phyloP scores from a whole-genome alignment of 345 rosid species.

The Fremontodendron californicum region DNA sequence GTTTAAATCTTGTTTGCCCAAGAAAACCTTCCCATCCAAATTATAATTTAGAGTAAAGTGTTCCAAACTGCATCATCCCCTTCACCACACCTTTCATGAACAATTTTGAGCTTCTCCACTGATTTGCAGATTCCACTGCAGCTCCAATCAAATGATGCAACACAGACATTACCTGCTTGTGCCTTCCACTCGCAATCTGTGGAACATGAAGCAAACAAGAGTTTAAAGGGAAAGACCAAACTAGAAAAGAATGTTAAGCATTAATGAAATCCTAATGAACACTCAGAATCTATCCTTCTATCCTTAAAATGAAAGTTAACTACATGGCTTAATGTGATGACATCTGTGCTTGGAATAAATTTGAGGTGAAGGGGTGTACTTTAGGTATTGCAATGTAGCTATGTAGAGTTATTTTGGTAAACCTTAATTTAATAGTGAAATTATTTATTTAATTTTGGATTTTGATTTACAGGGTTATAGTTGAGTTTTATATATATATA shows the following conservation, averaged over 20 bases:
- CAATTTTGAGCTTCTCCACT: constrained; percentile 69
- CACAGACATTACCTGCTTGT: constrained; percentile 85
- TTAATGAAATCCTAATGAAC: background rate
- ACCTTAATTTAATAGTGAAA: too few species aligned
- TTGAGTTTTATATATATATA: too few species aligned
- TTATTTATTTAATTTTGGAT: too few species aligned
- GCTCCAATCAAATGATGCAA: constrained; percentile 97
- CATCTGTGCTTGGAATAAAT: too few species aligned
- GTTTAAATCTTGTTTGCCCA: background rate
- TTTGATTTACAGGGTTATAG: too few species aligned
- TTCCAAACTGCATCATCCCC: constrained; percentile 89
- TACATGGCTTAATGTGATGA: too few species aligned
- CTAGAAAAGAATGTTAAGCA: background rate
- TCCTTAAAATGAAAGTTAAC: too few species aligned
- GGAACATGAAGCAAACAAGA: background rate
- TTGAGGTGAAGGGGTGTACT: too few species aligned
- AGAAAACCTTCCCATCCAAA: background rate
- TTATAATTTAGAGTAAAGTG: constrained; percentile 32
- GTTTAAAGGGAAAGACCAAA: background rate
- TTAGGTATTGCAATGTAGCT: background rate
- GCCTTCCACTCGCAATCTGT: constrained; percentile 99
- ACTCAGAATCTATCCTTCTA: background rate
- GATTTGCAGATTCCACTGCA: constrained; percentile 98
- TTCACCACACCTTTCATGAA: constrained; percentile 84
- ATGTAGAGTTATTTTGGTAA: background rate